phyloP scores from a whole-genome alignment of 805 yeast species.

The Teunomyces kruisii region DNA sequence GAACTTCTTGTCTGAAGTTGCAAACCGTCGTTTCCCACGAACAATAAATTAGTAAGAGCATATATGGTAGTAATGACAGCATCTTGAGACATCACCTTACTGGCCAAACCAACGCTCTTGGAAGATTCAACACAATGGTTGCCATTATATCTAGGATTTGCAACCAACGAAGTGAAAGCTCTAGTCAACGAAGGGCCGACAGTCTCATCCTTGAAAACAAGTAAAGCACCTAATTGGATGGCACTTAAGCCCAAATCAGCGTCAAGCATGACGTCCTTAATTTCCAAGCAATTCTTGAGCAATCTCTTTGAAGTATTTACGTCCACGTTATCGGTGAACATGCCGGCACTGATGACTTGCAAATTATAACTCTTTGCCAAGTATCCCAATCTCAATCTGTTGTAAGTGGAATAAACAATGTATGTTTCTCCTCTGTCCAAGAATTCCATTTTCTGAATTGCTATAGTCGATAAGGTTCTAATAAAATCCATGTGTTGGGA shows the following conservation, averaged over 20 bases:
- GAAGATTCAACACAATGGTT: slow-evolving; percentile 54
- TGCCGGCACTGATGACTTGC: slow-evolving; percentile 62
- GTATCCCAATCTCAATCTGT: slow-evolving; percentile 50
- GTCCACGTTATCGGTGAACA: slow-evolving; percentile 45
- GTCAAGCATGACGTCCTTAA: slow-evolving; percentile 54
- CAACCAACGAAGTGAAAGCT: slow-evolving; percentile 52
- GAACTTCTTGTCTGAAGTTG: slow-evolving; percentile 25
- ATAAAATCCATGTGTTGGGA: slow-evolving; percentile 26
- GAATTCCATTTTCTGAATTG: slow-evolving; percentile 39
- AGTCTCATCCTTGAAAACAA: slow-evolving; percentile 43
- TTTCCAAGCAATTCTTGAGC: slow-evolving; percentile 52
- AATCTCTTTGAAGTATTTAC: slow-evolving; percentile 43
- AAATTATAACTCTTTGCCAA: slow-evolving; percentile 54
- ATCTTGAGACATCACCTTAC: slow-evolving; percentile 73
- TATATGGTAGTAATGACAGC: slow-evolving; percentile 81
- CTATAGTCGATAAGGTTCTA: slow-evolving; percentile 30
- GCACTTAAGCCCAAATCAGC: slow-evolving; percentile 50
- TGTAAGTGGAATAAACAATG: slow-evolving; percentile 50
- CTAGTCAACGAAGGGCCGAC: slow-evolving; percentile 41
- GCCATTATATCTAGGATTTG: slow-evolving; percentile 50
- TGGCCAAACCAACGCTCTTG: slow-evolving; percentile 60
- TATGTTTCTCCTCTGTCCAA: slow-evolving; percentile 60
- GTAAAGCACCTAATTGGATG: slow-evolving; percentile 55
- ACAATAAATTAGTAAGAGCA: slow-evolving; percentile 72
- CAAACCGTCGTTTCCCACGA: slow-evolving; percentile 47